These are phyloP conservation scores for Aurinia saxatilis DNA, from an alignment of 345 rosid species.

Conservation along the genomic window DNA sequence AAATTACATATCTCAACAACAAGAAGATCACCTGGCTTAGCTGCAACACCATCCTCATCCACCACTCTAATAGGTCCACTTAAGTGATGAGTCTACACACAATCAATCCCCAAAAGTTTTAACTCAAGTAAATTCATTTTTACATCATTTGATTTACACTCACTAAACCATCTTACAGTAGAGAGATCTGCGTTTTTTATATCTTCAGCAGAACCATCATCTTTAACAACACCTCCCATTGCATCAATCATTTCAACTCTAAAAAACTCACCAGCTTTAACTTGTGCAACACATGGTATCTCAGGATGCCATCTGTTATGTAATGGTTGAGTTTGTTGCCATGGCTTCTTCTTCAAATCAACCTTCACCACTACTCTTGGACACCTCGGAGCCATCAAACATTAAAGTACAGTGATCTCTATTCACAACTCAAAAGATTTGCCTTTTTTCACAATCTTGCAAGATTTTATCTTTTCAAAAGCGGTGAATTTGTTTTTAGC, in stretches of 20 bases:
- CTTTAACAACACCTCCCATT: conserved; percentile 62
- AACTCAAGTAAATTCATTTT: too few relatives aligned
- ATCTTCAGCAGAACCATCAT: conserved; percentile 51
- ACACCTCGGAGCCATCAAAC: conserved; percentile 50
- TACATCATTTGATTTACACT: not conserved
- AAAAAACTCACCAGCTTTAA: conserved; percentile 43
- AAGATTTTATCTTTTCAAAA: not conserved
- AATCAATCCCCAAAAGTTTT: not conserved
- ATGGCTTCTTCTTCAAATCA: conserved; percentile 65
- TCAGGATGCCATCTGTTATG: conserved; percentile 86
- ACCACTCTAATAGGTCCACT: conserved; percentile 71
- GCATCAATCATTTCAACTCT: conserved; percentile 63
- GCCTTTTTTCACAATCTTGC: not conserved
- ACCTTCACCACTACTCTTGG: conserved; percentile 49
- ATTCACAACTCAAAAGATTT: not conserved
- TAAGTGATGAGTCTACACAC: conserved; percentile 57
- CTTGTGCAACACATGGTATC: conserved; percentile 46
- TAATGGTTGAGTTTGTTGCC: conserved; percentile 53
- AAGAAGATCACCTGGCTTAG: conserved; percentile 76
- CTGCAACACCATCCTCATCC: conserved; percentile 60
- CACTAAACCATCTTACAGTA: conserved; percentile 33
- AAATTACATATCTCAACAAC: conserved; percentile 75
- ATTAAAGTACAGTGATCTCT: not conserved
- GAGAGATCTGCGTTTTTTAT: conserved; percentile 45
- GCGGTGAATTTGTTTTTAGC: not conserved